Base-by-base conservation (phyloP, 2,329 filamentous ascomycete species). In the Sporothrix schenckii region DNA sequence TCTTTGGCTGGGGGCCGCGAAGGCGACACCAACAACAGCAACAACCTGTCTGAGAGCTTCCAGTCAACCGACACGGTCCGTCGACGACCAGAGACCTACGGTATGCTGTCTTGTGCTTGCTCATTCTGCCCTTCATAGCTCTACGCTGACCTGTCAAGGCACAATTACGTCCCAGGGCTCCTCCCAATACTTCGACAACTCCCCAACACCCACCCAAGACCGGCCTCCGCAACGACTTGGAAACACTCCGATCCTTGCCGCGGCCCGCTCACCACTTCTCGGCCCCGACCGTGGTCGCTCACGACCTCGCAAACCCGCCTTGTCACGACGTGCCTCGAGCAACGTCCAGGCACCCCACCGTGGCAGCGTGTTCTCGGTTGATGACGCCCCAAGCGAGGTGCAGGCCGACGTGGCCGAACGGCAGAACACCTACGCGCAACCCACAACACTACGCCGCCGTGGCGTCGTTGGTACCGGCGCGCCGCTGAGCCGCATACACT, bases 341-440 rank as follows among this genome's bases (percentile, higher is more conserved):
- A 92, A 87, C 70, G 80, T 80, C 9, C 85, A 88, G 76, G 88
- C 88, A 53, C 93, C 93, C 2, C 88, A 94, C 77, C 90, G 92
- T 69, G 92, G 94, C 41, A 91, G 92, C 73, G 85, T 94, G 72
- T 98, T 97, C 81, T 97, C 94, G 0, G 92, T 92, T 63, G 94
- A 98, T 77, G 94, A 98, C 78, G 93, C 93, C 77, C 84, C 89
- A 30, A 86, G 88, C 74, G 94, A 97, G 79, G 88, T 97, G 24
- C 89, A 92, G 77, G 87, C 88, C 72, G 91, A 93, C 76, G 81
- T 86, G 72, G 81, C 80, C 58, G 82, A 79, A 72, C 82, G 85
- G 74, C 82, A 87, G 70, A 79, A 82, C 74, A 39, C 30, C 34
- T 69, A 74, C n/a, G 65, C 54, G 11, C 54, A 39, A 39, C 68